phyloP scores from a whole-genome alignment of 345 rosid species.

The Salix brachista region DNA sequence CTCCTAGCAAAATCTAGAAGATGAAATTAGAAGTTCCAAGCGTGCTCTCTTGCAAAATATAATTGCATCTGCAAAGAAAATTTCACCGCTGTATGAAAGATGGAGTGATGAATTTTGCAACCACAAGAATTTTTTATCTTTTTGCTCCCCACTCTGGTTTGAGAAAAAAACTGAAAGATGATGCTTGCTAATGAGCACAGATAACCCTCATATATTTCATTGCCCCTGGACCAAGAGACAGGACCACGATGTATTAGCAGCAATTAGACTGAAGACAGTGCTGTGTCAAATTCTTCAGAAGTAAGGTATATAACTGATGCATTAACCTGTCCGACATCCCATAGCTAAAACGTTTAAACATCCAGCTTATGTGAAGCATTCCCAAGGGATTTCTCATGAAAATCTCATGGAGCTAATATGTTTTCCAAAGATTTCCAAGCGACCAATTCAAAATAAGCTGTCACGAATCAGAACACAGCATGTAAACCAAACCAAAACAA shows the following conservation, averaged over 20 bases:
- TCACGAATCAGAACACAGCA: background rate
- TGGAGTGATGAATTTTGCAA: background rate
- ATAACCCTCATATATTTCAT: background rate
- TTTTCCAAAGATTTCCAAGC: background rate
- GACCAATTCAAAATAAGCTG: background rate
- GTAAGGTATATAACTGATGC: background rate
- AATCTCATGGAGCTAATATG: background rate
- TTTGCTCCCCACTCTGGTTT: background rate
- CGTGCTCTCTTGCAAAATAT: background rate
- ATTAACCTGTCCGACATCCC: background rate
- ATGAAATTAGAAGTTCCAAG: too few relatives aligned
- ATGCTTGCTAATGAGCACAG: background rate
- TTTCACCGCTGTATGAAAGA: background rate
- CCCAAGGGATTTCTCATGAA: slow-evolving; percentile 13
- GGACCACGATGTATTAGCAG: background rate
- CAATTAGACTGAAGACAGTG: background rate
- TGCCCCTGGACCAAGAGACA: background rate
- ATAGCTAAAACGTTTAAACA: slow-evolving; percentile 4
- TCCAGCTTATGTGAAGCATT: slow-evolving; percentile 7
- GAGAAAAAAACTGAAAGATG: background rate
- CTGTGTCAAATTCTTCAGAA: background rate
- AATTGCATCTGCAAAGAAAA: background rate
- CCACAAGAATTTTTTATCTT: background rate
- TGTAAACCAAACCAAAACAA: too few relatives aligned
- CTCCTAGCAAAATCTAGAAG: too few relatives aligned